These are phyloP conservation scores for Mucor racemosus DNA, from an alignment of 371 early-diverging fungal genomes.

Conservation along the genomic window DNA sequence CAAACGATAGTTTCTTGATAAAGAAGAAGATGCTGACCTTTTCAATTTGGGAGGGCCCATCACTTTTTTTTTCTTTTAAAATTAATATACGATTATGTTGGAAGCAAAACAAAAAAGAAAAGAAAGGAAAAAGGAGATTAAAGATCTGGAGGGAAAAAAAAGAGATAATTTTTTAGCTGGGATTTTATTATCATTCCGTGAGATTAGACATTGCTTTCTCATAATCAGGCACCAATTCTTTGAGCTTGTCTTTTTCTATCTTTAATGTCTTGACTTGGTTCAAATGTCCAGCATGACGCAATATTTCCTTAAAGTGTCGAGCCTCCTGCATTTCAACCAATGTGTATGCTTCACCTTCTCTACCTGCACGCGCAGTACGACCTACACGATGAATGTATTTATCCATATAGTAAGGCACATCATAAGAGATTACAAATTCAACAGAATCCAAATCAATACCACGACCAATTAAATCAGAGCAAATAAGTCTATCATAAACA, in stretches of 20 bases:
- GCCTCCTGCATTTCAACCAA: conserved; percentile 85
- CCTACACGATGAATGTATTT: conserved; percentile 99
- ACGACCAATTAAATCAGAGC: conserved; percentile 94
- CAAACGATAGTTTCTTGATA: conserved; percentile 2
- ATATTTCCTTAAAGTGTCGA: conserved; percentile 77
- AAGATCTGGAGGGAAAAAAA: neutral
- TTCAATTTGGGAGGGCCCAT: conserved; percentile 13
- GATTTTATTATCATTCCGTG: conserved; percentile 15
- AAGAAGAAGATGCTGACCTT: conserved; percentile 8
- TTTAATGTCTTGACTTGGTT: conserved; percentile 56
- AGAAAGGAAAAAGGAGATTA: neutral
- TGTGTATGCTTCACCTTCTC: conserved; percentile 86
- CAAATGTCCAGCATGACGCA: conserved; percentile 70
- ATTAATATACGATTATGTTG: neutral
- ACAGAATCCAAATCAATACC: conserved; percentile 94
- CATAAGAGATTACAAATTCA: conserved; percentile 92
- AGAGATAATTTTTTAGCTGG: neutral
- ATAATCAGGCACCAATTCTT: conserved; percentile 31
- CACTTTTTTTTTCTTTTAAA: neutral
- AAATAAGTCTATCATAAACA: conserved; percentile 67
- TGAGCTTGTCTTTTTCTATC: conserved; percentile 44
- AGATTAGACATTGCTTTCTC: conserved; percentile 30
- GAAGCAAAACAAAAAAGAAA: neutral
- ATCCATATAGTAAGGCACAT: conserved; percentile 85
- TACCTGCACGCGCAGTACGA: conserved; percentile 97